Evolutionary conservation across 306 rosid genomes (phyloP).

Genomic region (Geum urbanum): DNA sequence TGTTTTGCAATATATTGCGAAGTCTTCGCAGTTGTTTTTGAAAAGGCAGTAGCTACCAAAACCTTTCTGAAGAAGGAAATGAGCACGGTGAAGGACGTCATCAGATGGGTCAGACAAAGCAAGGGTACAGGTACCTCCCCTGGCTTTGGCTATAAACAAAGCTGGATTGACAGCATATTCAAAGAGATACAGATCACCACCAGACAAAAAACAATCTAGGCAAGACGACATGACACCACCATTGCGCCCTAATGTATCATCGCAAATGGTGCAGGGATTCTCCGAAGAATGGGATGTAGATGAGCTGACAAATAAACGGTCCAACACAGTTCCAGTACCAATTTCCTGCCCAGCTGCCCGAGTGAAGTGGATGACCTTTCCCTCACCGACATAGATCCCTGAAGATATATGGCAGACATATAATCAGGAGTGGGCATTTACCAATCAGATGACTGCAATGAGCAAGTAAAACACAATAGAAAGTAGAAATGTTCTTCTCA

Average conservation of each 20-base stretch:
- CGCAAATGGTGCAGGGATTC: conserved; percentile 54
- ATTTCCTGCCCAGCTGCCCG: conserved; percentile 42
- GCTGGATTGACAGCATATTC: conserved; percentile 45
- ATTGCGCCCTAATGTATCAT: conserved; percentile 26
- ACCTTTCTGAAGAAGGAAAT: conserved; percentile 59
- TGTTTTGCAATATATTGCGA: conserved; percentile 83
- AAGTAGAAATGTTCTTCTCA: not conserved
- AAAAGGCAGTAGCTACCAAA: conserved; percentile 52
- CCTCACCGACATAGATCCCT: conserved; percentile 69
- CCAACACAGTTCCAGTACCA: conserved; percentile 37
- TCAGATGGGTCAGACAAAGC: conserved; percentile 44
- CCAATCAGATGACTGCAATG: not conserved
- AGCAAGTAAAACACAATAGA: not conserved
- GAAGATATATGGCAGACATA: conserved; percentile 19
- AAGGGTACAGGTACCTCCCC: conserved; percentile 80
- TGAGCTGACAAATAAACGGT: conserved; percentile 39
- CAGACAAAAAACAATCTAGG: conserved; percentile 57
- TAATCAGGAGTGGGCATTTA: no score
- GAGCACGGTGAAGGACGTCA: conserved; percentile 48
- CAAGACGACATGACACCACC: conserved; percentile 70
- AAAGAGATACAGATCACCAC: conserved; percentile 50
- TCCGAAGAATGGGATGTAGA: conserved; percentile 27
- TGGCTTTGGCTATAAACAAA: conserved; percentile 53
- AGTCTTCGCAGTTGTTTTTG: conserved; percentile 77
- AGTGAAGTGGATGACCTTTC: conserved; percentile 74